A percentile compares a stretch with the other conserved stretches of the same genome.
Conservation (phyloP, 192 early-diverging fungal species). For the Linnemannia schmuckeri region DNA sequence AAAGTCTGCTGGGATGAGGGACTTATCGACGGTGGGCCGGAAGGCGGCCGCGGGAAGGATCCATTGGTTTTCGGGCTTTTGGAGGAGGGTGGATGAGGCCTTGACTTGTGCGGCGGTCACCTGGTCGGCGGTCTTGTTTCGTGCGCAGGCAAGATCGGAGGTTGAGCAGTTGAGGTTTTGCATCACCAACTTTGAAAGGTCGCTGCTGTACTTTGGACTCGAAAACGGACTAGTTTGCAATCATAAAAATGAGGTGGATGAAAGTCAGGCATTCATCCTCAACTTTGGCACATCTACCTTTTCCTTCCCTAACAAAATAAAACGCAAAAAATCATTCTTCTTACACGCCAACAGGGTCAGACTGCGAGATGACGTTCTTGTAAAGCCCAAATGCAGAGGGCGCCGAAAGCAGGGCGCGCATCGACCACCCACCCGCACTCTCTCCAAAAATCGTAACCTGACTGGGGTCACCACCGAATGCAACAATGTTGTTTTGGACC, state of each 20-base stretch:
- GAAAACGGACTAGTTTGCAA: constrained; percentile 20
- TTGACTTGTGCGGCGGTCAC: neutral
- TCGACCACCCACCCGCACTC: constrained; percentile 27
- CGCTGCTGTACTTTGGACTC: neutral
- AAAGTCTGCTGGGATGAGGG: constrained; percentile 12
- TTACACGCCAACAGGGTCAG: constrained; percentile 23
- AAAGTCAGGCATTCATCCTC: no score
- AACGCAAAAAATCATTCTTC: neutral
- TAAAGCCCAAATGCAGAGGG: constrained; percentile 34
- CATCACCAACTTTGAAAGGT: constrained; percentile 5
- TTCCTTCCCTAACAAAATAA: neutral
- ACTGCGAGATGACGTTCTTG: constrained; percentile 25
- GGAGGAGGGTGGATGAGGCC: neutral
- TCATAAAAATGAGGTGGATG: no score
- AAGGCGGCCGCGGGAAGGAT: neutral
- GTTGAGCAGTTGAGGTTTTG: neutral
- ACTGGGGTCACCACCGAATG: constrained; percentile 72
- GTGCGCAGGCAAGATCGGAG: constrained; percentile 21
- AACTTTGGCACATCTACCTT: no score
- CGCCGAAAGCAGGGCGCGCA: constrained; percentile 30
- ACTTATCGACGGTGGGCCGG: constrained; percentile 6
- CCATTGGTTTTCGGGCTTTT: neutral
- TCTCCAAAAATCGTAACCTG: constrained; percentile 71
- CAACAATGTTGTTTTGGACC: constrained; percentile 71
- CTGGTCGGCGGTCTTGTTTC: constrained; percentile 21